Evolutionary conservation across 2,329 filamentous ascomycete genomes (phyloP), one percentile per base, ranked within the genome.

Genomic region (Talaromyces sp.): DNA sequence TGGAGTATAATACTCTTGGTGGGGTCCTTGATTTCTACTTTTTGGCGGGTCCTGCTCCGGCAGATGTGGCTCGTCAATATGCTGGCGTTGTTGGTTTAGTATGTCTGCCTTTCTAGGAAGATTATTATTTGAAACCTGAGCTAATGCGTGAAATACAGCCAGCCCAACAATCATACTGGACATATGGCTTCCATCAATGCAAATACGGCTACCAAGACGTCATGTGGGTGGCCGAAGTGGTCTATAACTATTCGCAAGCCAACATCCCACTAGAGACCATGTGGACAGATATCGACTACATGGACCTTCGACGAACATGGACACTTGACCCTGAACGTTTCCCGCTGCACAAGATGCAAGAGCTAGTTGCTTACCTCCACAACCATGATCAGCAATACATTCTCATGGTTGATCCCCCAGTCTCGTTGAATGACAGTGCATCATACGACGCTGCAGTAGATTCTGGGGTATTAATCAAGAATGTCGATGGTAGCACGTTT

Each of bases 81-180:
- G 75, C 82, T 1, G 77, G 81, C 59, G 70, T 86, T 36, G 78
- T 79, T 10, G 83, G 82, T 0, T 21, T 31, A 35, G 57, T 59
- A 51, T 15, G 57, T 35, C 5, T 33, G 8, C 5, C n/a, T 52
- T n/a, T 21, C 10, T 13, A 1, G 25, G 8, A 10, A 41, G 6
- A 28, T 5, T 15, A 31, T 7, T 10, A n/a, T 31, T 17, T 17
- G n/a, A 31, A 46, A 31, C 15, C 5, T 17, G 22, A 35, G 10
- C 46, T 51, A 36, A 51, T n/a, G n/a, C 10, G 19, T 21, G 17
- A 35, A 11, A 11, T 15, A 51, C 19, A 58, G 5, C 89, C 89
- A 1, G 85, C 85, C 0, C 86, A 93, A 84, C 87, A 92, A 67
- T 86, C 89, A 63, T 94, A 94, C 74, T 93, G 84, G 79, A 84